Evolutionary conservation across 345 rosid species (phyloP).

Genomic region (Rhizophora apiculata): DNA sequence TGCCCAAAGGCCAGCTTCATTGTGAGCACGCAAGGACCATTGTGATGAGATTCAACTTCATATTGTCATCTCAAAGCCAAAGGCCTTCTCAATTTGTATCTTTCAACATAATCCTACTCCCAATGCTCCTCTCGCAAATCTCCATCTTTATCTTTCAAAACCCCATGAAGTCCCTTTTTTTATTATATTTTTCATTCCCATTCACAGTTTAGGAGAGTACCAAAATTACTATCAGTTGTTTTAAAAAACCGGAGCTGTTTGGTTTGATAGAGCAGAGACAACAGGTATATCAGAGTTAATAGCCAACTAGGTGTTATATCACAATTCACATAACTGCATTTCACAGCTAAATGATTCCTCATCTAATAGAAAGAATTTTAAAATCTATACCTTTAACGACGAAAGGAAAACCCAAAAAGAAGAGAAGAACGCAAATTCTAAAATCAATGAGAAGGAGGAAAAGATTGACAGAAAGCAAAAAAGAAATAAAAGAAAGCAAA

Average conservation of each 20-base stretch:
- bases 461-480: background rate
- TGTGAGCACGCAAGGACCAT: conserved; percentile 17
- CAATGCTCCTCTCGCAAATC: conserved; percentile 13
- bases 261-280: background rate
- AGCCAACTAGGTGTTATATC: background rate
- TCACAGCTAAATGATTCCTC: conserved; percentile 19
- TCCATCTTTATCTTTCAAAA: conserved; percentile 32
- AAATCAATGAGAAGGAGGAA: background rate
- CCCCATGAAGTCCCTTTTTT: conserved; percentile 10
- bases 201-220: background rate
- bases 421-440: background rate
- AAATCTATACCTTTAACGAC: conserved; percentile 36
- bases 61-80: conserved; percentile 17
- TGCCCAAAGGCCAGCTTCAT: background rate
- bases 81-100: conserved; percentile 28
- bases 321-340: conserved; percentile 24
- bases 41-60: conserved; percentile 29
- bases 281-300: background rate
- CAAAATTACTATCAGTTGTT: background rate
- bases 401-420: conserved; percentile 14
- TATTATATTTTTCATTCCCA: conserved; percentile 1
- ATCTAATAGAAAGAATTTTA: conserved; percentile 32
- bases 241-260: no score
- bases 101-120: conserved; percentile 1
- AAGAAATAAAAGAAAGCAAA: background rate